Percentiles rank a stretch among this genome's conserved stretches.
phyloP scores from a whole-genome alignment of 1,284 basidiomycete species.

The Paramarasmius palmivorus region DNA sequence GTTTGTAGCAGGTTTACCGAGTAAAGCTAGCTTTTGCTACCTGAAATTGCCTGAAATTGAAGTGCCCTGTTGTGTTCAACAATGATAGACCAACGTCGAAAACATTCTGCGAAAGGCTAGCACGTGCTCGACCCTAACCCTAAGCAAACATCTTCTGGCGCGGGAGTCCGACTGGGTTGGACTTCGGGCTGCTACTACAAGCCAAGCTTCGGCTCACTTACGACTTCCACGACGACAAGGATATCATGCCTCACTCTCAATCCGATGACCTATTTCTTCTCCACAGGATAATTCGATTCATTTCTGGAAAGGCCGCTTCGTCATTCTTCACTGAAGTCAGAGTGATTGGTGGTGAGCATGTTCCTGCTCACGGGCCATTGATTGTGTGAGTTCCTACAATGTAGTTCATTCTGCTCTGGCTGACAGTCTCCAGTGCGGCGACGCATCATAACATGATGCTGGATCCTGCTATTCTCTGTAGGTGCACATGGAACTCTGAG shows the following conservation, averaged over 20 bases:
- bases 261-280: conserved; percentile 28
- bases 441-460: conserved; percentile 94
- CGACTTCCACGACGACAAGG: no score
- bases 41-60: no score
- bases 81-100: no score
- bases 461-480: conserved; percentile 80
- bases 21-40: no score
- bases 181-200: no score
- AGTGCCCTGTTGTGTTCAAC: no score
- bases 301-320: conserved; percentile 74
- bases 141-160: no score
- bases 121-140: no score
- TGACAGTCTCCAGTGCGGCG: conserved; percentile 56
- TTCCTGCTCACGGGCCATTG: conserved; percentile 81
- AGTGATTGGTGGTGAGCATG: conserved; percentile 83
- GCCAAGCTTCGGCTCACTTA: neutral
- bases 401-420: neutral
- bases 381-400: conserved; percentile 72
- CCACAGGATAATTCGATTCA: conserved; percentile 64
- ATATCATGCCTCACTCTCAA: neutral
- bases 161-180: no score
- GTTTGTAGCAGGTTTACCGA: no score
- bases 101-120: no score
- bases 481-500: conserved; percentile 29
- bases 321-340: conserved; percentile 88